Evolutionary conservation across 257 asterid species (phyloP), one percentile per base, ranked within the genome.

Genomic region (Dorcoceras hygrometricum): DNA sequence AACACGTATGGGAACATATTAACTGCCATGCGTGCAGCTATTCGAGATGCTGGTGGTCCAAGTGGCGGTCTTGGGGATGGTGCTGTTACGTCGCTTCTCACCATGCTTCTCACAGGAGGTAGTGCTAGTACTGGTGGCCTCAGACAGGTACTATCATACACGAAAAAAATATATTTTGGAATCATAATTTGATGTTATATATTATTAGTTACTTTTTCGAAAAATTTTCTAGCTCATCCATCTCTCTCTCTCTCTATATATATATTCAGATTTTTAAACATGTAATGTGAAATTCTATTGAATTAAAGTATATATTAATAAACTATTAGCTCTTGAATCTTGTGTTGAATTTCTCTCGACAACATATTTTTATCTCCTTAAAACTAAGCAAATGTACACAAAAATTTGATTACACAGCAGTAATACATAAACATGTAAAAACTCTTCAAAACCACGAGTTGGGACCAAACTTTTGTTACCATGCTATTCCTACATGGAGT

Each of bases 21-120:
- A 75, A 85, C 55, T 55, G 92, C 99, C 26, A 93, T 93, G 99
- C 86, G 97, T 19, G 63, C 77, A 32, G 87, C 95, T 59, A 88
- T 93, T 63, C 86, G 96, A 59, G 84, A 74, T 66, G 95, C 78
- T 24, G 91, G 89, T 61, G 65, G 79, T 70, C 77, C 91, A 24
- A 89, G 81, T 72, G 79, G 78, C 68, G 77, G 68, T 71, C 73
- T 81, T 32, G 98, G 96, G 67, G 95, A 96, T 23, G 89, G 96
- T 54, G 73, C 39, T 62, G 90, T 86, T 58, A 77, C 96, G 16
- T 80, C 99, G 20, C 90, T 93, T 63, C 68, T 93, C 27, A 60
- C 81, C 4, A 93, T 90, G 99, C 96, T 93, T 68, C 32, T 90
- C 51, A 69, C 96, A 6, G 99, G 97, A 10, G 99, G 99, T 32